phyloP scores from a whole-genome alignment of 2,329 filamentous ascomycete species.

The Dothideomycetidae sp. region DNA sequence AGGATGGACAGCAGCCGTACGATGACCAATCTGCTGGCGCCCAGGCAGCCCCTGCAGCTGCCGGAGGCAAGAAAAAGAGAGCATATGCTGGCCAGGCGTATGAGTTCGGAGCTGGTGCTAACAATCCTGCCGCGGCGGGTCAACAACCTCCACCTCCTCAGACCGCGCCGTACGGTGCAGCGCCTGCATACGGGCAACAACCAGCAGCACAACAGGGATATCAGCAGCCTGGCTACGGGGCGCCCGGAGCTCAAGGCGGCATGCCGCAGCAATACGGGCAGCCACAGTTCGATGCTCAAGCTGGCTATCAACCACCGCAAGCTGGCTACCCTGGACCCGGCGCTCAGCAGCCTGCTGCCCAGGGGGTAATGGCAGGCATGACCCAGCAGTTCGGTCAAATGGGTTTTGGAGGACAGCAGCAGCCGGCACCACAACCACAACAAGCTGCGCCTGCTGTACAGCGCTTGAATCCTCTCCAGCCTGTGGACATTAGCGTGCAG shows the following conservation, averaged over 20 bases:
- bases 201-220: conserved; percentile 21
- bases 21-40: conserved; percentile 9
- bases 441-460: conserved; percentile 37
- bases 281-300: conserved; percentile 34
- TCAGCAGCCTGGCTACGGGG: conserved; percentile 18
- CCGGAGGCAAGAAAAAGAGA: conserved; percentile 64
- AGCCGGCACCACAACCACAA: conserved; percentile 34
- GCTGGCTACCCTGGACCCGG: conserved; percentile 48
- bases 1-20: conserved; percentile 13
- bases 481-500: conserved; percentile 61
- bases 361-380: conserved; percentile 42
- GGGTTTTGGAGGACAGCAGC: conserved; percentile 42
- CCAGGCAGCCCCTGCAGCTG: conserved; percentile 15
- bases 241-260: conserved; percentile 13
- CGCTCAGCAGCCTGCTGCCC: conserved; percentile 19
- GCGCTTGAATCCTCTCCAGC: conserved; percentile 74
- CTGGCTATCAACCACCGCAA: conserved; percentile 54
- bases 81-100: conserved; percentile 90
- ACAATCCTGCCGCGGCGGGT: conserved; percentile 38
- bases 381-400: conserved; percentile 74
- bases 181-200: conserved; percentile 17
- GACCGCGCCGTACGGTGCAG: conserved; percentile 36
- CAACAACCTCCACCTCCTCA: conserved; percentile 34
- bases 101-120: conserved; percentile 78
- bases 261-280: conserved; percentile 22